Conservation (phyloP, 495 filamentous ascomycete species). For the Aspergillus cavernicola region DNA sequence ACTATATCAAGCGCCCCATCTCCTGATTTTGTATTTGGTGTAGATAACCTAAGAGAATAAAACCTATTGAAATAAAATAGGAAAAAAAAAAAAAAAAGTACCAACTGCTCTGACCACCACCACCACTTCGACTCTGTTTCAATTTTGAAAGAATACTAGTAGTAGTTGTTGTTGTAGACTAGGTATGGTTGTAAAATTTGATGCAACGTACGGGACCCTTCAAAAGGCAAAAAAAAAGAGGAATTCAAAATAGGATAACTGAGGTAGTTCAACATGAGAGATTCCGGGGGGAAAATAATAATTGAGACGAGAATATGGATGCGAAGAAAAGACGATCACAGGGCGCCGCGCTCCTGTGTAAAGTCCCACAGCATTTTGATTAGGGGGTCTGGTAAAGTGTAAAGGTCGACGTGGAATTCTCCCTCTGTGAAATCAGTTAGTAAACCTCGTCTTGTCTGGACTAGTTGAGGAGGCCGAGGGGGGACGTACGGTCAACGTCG, state of each 20-base stretch:
- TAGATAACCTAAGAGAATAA: too few species aligned
- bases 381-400: slow-evolving; percentile 77
- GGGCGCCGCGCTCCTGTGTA: slow-evolving; percentile 45
- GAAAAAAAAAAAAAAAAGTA: not conserved
- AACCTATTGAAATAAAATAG: too few species aligned
- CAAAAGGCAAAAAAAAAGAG: not conserved
- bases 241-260: not conserved
- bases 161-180: too few species aligned
- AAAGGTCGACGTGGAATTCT: slow-evolving; percentile 98
- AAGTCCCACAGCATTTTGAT: slow-evolving; percentile 95
- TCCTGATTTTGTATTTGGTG: too few species aligned
- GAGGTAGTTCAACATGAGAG: not conserved
- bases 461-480: not conserved
- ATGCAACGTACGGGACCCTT: too few species aligned
- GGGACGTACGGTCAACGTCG: slow-evolving; percentile 80
- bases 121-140: too few species aligned
- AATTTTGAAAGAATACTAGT: too few species aligned
- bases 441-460: not conserved
- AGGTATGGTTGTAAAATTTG: too few species aligned
- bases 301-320: not conserved
- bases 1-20: too few species aligned
- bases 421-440: slow-evolving; percentile 58
- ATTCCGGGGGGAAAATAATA: too few species aligned
- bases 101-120: too few species aligned
- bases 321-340: slow-evolving; percentile 20